Evolutionary conservation across 1,139 yeast species (phyloP).

Genomic region (Candida pseudocylindracea): DNA sequence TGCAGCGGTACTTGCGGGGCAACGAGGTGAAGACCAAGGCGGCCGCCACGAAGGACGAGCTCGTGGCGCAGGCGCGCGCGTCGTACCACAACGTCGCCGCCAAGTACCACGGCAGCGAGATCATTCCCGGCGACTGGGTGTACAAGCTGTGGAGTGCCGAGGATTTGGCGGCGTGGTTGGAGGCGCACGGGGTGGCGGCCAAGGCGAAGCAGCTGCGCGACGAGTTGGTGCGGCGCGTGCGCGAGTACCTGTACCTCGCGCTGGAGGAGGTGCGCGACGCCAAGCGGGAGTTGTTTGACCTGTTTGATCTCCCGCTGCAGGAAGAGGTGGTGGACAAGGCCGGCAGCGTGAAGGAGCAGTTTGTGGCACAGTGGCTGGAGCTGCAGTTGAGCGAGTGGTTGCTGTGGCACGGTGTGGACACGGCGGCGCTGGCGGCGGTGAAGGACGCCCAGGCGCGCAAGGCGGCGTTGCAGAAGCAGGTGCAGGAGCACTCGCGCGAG

Average conservation of each 20-base stretch:
- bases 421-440: constrained; percentile 8
- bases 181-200: constrained; percentile 18
- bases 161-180: constrained; percentile 23
- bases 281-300: constrained; percentile 14
- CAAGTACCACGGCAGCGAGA: constrained; percentile 14
- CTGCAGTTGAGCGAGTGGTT: constrained; percentile 13
- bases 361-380: constrained; percentile 17
- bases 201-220: constrained; percentile 15
- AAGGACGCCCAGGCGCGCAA: constrained; percentile 5
- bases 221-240: constrained; percentile 17
- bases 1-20: constrained; percentile 13
- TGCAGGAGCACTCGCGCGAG: constrained; percentile 5
- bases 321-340: constrained; percentile 14
- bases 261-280: constrained; percentile 12
- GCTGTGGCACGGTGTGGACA: constrained; percentile 7
- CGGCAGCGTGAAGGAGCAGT: constrained; percentile 18
- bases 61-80: constrained; percentile 14
- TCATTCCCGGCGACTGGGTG: constrained; percentile 27
- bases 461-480: constrained; percentile 6
- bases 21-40: constrained; percentile 9
- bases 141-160: constrained; percentile 21
- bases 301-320: constrained; percentile 11
- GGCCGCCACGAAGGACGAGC: constrained; percentile 11
- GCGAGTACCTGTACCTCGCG: constrained; percentile 17
- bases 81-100: constrained; percentile 15